phyloP scores from a whole-genome alignment of 495 filamentous ascomycete species.

The Sphaerosporella brunnea region DNA sequence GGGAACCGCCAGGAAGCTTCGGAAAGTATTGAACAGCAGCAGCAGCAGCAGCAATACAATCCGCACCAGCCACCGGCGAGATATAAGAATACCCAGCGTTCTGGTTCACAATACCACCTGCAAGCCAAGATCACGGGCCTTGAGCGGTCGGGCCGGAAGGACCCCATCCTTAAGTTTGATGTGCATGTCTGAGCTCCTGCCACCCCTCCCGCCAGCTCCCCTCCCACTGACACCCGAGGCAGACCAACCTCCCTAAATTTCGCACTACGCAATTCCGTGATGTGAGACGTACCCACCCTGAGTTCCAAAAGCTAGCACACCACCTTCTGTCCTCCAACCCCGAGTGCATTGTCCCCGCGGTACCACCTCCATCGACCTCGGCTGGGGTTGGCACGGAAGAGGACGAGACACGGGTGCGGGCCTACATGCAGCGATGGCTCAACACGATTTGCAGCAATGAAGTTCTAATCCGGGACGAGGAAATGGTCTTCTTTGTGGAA shows the following conservation, averaged over 20 bases:
- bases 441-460: slow-evolving; percentile 84
- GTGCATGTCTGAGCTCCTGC: slow-evolving; percentile 54
- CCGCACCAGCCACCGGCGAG: slow-evolving; percentile 5
- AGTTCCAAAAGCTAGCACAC: slow-evolving; percentile 86
- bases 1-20: neutral
- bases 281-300: slow-evolving; percentile 82
- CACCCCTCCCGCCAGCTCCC: no score
- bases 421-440: slow-evolving; percentile 81
- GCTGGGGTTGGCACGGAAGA: slow-evolving; percentile 94
- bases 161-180: slow-evolving; percentile 88
- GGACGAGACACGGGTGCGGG: slow-evolving; percentile 78
- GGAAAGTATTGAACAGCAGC: slow-evolving; percentile 6
- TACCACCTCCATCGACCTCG: slow-evolving; percentile 76
- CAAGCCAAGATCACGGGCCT: slow-evolving; percentile 86
- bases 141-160: slow-evolving; percentile 84
- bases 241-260: slow-evolving; percentile 97
- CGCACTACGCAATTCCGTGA: slow-evolving; percentile 96
- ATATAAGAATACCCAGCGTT: slow-evolving; percentile 24
- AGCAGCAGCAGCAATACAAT: slow-evolving; percentile 9
- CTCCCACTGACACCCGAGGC: no score
- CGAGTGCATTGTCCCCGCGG: slow-evolving; percentile 91
- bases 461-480: slow-evolving; percentile 81
- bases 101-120: slow-evolving; percentile 53
- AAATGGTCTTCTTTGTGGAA: slow-evolving; percentile 93
- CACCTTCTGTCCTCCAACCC: slow-evolving; percentile 92